Evolutionary conservation across 176 grass and related monocot genomes (phyloP), one percentile per base, ranked within the genome.

Genomic region (Dactylis glomerata): DNA sequence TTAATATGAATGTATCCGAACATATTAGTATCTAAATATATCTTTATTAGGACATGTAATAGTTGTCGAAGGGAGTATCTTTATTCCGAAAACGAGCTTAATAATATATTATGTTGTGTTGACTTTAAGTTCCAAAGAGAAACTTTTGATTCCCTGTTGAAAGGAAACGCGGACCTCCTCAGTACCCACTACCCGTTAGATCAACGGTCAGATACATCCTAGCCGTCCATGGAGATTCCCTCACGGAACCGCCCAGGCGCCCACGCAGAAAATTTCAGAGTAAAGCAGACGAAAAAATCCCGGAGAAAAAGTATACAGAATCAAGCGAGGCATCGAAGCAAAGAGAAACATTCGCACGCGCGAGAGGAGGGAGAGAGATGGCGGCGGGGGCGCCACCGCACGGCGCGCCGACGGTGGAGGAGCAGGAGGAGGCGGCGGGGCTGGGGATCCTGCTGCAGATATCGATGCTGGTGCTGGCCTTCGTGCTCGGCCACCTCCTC

Each of bases 381-480:
- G 33, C 68, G 77, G 83, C 75, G 33, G 84, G 36, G 24, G 27
- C 78, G 67, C 27, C 84, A 17, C 73, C 64, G 9, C 28, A 13
- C 24, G 68, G 45, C 37, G 81, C 57, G 52, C 59, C 68, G 51
- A 82, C 77, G 23, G 70, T 69, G 46, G 87, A 78, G 28, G 83
- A 77, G 44, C 86, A 91, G 76, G 87, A 88, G 82, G 86, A 91
- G 77, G 84, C 83, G 84, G 92, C 92, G 12, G 92, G 92, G 49
- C 84, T 89, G 45, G 92, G 89, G 81, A 91, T 94, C 65, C 90
- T 92, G 58, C 92, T 94, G 50, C 92, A 94, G 86, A 91, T 94
- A 73, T 94, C 89, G 34, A 94, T 94, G 92, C 82, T 94, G 52
- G 89, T 92, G 56, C 85, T 94, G 23, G 68, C 92, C 67, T 94